Conservation (phyloP, 1,284 basidiomycete genomes). For the Trichosporon asahii region DNA sequence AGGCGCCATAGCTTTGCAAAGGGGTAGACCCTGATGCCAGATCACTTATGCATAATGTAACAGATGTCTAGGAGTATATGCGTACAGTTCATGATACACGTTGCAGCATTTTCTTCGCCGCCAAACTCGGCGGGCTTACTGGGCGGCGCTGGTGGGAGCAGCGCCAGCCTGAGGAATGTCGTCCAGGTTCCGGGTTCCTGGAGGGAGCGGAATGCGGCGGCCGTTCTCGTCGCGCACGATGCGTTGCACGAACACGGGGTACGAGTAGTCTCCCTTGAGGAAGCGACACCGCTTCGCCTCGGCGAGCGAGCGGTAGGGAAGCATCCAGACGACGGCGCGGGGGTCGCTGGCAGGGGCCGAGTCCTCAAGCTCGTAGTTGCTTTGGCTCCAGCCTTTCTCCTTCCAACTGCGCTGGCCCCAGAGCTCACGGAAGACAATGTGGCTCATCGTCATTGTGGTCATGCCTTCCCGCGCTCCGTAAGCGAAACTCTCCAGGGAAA, state of each 20-base stretch:
- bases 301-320: slow-evolving; percentile 44
- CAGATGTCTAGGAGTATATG: slow-evolving; percentile 8
- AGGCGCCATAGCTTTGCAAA: background rate
- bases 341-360: background rate
- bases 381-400: slow-evolving; percentile 35
- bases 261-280: slow-evolving; percentile 42
- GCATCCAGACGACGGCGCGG: slow-evolving; percentile 38
- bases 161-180: background rate
- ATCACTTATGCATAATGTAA: background rate
- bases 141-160: background rate
- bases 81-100: slow-evolving; percentile 17
- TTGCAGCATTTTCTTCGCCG: slow-evolving; percentile 77
- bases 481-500: slow-evolving; percentile 60
- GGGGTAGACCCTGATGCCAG: background rate
- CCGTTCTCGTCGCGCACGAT: slow-evolving; percentile 11
- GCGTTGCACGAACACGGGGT: slow-evolving; percentile 30
- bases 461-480: slow-evolving; percentile 64
- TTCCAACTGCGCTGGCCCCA: slow-evolving; percentile 51
- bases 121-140: background rate
- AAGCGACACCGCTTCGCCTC: slow-evolving; percentile 47
- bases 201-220: background rate
- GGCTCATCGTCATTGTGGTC: slow-evolving; percentile 78
- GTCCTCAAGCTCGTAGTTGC: slow-evolving; percentile 34
- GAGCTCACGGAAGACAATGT: slow-evolving; percentile 69
- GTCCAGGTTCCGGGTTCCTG: background rate